phyloP scores from a whole-genome alignment of 768 basidiomycete genomes.

The Mycena filopes region DNA sequence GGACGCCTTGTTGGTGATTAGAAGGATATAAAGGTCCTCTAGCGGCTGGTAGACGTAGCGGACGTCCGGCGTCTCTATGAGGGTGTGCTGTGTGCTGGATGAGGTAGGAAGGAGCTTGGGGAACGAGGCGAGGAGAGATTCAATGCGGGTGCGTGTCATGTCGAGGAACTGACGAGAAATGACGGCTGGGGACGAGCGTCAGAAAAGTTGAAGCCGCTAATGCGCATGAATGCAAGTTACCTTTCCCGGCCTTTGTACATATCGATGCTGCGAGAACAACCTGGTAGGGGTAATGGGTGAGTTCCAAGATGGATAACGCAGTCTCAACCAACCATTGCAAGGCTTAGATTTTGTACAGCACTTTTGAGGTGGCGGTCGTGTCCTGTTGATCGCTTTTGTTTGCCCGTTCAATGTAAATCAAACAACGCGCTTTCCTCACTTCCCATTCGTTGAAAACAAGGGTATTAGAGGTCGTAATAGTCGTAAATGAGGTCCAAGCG shows the following conservation, averaged over 20 bases:
- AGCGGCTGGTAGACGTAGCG: conserved; percentile 97
- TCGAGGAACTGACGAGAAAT: conserved; percentile 97
- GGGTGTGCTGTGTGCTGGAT: conserved; percentile 93
- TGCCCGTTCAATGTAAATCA: background rate
- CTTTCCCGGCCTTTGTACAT: conserved; percentile 94
- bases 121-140: conserved; percentile 95
- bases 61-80: conserved; percentile 95
- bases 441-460: no score
- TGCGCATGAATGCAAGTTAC: conserved; percentile 48
- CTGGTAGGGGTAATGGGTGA: conserved; percentile 48
- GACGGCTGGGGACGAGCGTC: conserved; percentile 68
- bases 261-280: conserved; percentile 95
- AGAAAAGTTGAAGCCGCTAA: background rate
- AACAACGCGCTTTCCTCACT: background rate
- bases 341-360: background rate
- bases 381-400: conserved; percentile 4
- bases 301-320: background rate
- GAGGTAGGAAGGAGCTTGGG: conserved; percentile 89
- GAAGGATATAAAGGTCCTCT: conserved; percentile 95
- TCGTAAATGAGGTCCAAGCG: conserved; percentile 10
- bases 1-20: conserved; percentile 99
- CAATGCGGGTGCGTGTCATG: conserved; percentile 91
- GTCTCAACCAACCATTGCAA: conserved; percentile 11
- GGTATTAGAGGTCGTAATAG: conserved; percentile 20
- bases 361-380: conserved; percentile 26